phyloP scores from a whole-genome alignment of 768 basidiomycete species.

The Agaricus blazei region DNA sequence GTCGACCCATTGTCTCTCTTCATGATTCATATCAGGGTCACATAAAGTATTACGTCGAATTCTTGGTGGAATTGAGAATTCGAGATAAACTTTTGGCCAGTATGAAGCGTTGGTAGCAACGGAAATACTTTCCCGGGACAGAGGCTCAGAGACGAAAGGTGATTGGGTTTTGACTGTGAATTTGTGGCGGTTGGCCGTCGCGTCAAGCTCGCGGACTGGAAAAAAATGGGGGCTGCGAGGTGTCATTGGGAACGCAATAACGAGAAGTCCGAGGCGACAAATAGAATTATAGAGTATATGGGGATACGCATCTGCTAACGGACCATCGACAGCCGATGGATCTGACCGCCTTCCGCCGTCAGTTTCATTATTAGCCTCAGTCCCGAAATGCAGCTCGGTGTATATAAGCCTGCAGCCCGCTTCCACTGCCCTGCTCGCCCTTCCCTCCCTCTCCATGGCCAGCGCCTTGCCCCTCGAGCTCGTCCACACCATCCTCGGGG shows the following conservation, averaged over 20 bases:
- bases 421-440: slow-evolving; percentile 8
- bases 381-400: background rate
- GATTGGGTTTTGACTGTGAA: slow-evolving; percentile 9
- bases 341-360: slow-evolving; percentile 6
- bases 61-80: background rate
- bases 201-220: slow-evolving; percentile 8
- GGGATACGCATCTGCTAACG: too few relatives aligned
- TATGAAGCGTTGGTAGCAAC: too few relatives aligned
- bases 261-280: slow-evolving; percentile 9
- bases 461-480: slow-evolving; percentile 56
- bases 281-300: slow-evolving; percentile 2
- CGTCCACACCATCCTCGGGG: slow-evolving; percentile 57
- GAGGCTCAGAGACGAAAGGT: slow-evolving; percentile 1
- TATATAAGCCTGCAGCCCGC: slow-evolving; percentile 10
- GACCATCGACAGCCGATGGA: slow-evolving; percentile 1
- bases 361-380: slow-evolving; percentile 2
- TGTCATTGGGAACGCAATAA: slow-evolving; percentile 1
- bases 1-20: too few relatives aligned
- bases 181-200: slow-evolving; percentile 7
- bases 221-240: background rate
- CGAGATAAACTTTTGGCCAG: background rate
- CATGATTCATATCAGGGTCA: too few relatives aligned
- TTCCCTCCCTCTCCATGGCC: slow-evolving; percentile 15
- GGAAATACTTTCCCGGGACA: too few relatives aligned
- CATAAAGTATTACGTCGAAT: background rate